These are phyloP conservation scores for Colletotrichum falcatum DNA, from an alignment of 2,329 filamentous ascomycete genomes.

Conservation along the genomic window DNA sequence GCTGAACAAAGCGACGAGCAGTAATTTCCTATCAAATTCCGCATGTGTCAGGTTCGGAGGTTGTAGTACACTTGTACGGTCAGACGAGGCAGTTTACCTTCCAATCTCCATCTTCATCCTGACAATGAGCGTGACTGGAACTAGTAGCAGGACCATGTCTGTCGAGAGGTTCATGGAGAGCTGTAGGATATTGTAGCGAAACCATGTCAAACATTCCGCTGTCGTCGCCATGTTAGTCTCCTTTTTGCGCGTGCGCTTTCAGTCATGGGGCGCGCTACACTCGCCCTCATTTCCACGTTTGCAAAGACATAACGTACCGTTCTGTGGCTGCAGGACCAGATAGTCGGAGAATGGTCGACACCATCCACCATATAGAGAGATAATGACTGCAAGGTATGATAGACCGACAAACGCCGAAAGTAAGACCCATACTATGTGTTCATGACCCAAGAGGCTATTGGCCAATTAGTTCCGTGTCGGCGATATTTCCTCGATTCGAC, in stretches of 20 bases:
- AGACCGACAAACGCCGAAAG: background rate
- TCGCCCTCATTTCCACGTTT: background rate
- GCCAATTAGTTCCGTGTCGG: background rate
- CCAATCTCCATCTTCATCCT: background rate
- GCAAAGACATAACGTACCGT: background rate
- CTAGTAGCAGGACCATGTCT: background rate
- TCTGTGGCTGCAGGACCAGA: background rate
- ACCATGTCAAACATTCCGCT: background rate
- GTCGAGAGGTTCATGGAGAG: background rate
- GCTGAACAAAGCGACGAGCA: background rate
- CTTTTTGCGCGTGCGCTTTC: rapidly evolving
- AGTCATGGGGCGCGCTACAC: background rate
- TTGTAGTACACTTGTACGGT: background rate
- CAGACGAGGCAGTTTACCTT: background rate
- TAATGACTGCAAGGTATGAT: background rate
- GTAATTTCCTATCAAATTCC: background rate
- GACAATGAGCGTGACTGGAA: background rate
- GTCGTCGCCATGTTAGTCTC: background rate
- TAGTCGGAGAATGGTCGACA: background rate
- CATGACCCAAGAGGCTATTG: background rate
- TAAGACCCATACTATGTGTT: background rate
- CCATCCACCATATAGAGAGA: background rate
- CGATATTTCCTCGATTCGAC: too few relatives aligned
- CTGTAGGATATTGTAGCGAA: background rate
- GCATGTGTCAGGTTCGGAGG: background rate